Evolutionary conservation across 2,329 filamentous ascomycete genomes (phyloP), one percentile per base, ranked within the genome.

Genomic region (Aspergillus uvarum): DNA sequence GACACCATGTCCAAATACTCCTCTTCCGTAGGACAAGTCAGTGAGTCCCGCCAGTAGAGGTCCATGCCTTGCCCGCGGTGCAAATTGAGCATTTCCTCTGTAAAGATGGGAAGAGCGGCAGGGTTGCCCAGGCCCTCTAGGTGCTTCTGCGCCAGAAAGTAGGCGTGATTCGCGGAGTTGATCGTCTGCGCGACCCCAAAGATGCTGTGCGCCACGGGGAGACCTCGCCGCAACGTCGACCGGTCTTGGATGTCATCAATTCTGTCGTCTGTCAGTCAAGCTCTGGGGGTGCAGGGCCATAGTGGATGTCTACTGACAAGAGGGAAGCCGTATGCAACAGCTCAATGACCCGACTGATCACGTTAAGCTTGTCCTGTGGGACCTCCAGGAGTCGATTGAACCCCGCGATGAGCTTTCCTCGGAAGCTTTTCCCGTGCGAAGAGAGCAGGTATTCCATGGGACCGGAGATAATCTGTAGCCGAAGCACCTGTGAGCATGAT

Each of bases 191-290:
- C 74, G 8, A 72, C 72, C 26, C 81, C 81, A 65, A 80, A 83
- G 49, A 83, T 77, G 55, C 70, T 75, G 67, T 83, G 80, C 0
- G 80, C 77, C 2, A 79, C 77, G 3, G 81, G 80, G 4, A 74
- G 68, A 1, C 81, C 81, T 32, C 81, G 74, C 6, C 80, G 77
- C 26, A 82, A 71, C 5, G 72, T 64, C 2, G 80, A 82, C 53
- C 70, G 71, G 65, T 83, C 81, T 68, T 83, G 73, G 24, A 83
- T 76, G 57, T 83, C 81, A 62, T 83, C 81, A 65, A 82, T 75
- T 42, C 76, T 77, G 51, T 12, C 31, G 2, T 29, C 29, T 10
- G 22, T 22, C 3, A 42, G 24, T 14, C 4, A 44, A 6, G 1
- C 16, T 2, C 14, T 19, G 14, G 24, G 4, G 1, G 1, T 6